Evolutionary conservation across 805 yeast species (phyloP).

Genomic region (Jamesozyma gamospora): DNA sequence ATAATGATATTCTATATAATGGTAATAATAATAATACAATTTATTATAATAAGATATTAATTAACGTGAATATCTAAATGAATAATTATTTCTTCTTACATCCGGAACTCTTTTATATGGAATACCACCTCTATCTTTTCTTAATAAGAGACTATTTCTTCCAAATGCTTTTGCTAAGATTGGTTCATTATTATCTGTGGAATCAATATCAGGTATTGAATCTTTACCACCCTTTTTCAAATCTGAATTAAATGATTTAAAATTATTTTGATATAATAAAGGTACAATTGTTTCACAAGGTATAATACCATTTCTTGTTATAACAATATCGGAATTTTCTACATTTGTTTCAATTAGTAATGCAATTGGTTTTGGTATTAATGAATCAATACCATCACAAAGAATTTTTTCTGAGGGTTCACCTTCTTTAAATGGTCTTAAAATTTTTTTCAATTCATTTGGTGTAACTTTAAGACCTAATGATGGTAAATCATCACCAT

Average conservation of each 20-base stretch:
- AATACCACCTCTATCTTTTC: constrained; percentile 29
- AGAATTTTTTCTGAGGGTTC: constrained; percentile 26
- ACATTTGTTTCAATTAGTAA: constrained; percentile 4
- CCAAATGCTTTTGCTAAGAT: constrained; percentile 28
- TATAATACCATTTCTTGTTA: constrained; percentile 23
- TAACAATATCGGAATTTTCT: constrained; percentile 22
- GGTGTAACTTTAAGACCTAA: constrained; percentile 24
- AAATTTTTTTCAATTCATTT: constrained; percentile 20
- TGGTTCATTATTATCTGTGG: constrained; percentile 10
- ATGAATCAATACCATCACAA: constrained; percentile 7
- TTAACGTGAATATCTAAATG: constrained; percentile 1
- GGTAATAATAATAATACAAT: no score
- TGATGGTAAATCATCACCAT: constrained; percentile 27
- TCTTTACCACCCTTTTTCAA: constrained; percentile 21
- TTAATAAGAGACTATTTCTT: constrained; percentile 21
- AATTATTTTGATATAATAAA: constrained; percentile 17
- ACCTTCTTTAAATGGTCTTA: constrained; percentile 28
- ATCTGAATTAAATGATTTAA: constrained; percentile 19
- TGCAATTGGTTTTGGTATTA: constrained; percentile 12
- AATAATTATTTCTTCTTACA: constrained; percentile 23
- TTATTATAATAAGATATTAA: no score
- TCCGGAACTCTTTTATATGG: constrained; percentile 29
- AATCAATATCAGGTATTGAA: constrained; percentile 14
- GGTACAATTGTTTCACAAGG: constrained; percentile 19
- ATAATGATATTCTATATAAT: no score